Evolutionary conservation across 257 asterid species (phyloP).

Genomic region (Linderniella brevidens): DNA sequence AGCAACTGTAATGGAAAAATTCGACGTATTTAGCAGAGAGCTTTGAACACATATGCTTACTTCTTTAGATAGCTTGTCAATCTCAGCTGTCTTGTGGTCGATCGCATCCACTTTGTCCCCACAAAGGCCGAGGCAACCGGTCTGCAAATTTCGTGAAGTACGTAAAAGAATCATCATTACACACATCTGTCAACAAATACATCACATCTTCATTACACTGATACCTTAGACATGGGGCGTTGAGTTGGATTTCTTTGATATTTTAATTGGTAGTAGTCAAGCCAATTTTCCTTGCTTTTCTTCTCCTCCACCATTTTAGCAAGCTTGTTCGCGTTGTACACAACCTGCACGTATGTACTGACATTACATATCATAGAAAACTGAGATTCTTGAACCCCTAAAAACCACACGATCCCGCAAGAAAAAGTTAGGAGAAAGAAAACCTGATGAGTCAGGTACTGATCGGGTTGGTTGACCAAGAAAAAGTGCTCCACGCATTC

Average conservation of each 20-base stretch:
- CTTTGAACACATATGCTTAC: constrained; percentile 25
- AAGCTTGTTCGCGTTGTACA: constrained; percentile 71
- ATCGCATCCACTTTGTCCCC: constrained; percentile 80
- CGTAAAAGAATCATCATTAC: constrained; percentile 6
- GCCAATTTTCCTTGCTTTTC: constrained; percentile 69
- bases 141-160: constrained; percentile 41
- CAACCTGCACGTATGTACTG: constrained; percentile 39
- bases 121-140: constrained; percentile 70
- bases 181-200: too few species aligned
- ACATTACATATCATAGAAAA: constrained; percentile 4
- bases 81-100: constrained; percentile 54
- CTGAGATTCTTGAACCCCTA: too few species aligned
- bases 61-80: constrained; percentile 55
- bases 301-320: constrained; percentile 53
- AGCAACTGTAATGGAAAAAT: not conserved
- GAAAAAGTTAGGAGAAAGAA: not conserved
- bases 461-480: constrained; percentile 89
- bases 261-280: constrained; percentile 74
- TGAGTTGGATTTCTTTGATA: constrained; percentile 41
- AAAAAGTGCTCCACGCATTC: constrained; percentile 88
- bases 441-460: constrained; percentile 86
- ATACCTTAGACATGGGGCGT: constrained; percentile 57
- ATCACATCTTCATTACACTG: not conserved
- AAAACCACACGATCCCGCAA: too few species aligned
- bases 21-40: constrained; percentile 7